phyloP scores from a whole-genome alignment of 192 early-diverging fungal species.

The Mortierella claussenii region DNA sequence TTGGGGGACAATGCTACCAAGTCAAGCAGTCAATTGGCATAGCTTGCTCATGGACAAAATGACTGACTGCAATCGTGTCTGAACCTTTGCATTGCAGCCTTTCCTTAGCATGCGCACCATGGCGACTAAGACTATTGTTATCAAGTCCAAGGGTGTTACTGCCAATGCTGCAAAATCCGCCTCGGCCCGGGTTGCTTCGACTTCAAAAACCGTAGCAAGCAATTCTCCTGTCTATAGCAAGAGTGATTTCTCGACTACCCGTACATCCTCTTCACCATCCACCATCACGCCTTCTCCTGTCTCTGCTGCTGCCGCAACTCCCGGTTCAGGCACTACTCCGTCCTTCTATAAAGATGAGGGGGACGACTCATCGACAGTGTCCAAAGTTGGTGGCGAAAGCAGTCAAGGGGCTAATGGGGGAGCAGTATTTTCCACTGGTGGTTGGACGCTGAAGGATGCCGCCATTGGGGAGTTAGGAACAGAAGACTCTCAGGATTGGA shows the following conservation, averaged over 20 bases:
- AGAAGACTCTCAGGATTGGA: conserved; percentile 64
- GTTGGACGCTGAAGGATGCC: conserved; percentile 20
- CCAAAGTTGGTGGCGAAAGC: conserved; percentile 24
- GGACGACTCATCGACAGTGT: background rate
- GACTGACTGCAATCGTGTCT: too few relatives aligned
- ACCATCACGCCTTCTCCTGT: conserved; percentile 6
- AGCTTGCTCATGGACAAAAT: too few relatives aligned
- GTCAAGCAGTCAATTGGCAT: too few relatives aligned
- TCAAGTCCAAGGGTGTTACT: conserved; percentile 18
- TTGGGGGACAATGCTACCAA: too few relatives aligned
- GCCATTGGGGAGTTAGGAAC: conserved; percentile 28
- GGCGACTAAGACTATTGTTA: conserved; percentile 35
- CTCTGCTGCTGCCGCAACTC: background rate
- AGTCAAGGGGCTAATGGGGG: conserved; percentile 5
- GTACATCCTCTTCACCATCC: background rate
- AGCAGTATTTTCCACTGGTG: conserved; percentile 10
- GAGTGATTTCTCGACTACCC: conserved; percentile 20
- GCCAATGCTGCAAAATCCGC: conserved; percentile 7
- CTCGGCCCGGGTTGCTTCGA: background rate
- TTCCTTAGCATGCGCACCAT: conserved; percentile 19
- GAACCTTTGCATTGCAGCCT: conserved; percentile 5
- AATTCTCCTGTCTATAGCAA: conserved; percentile 21
- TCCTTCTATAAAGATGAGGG: conserved; percentile 7
- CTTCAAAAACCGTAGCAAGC: background rate
- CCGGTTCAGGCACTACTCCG: background rate